Evolutionary conservation across 225 moss, liverwort and hornwort species (phyloP).

Genomic region (Takakia lepidozioides): DNA sequence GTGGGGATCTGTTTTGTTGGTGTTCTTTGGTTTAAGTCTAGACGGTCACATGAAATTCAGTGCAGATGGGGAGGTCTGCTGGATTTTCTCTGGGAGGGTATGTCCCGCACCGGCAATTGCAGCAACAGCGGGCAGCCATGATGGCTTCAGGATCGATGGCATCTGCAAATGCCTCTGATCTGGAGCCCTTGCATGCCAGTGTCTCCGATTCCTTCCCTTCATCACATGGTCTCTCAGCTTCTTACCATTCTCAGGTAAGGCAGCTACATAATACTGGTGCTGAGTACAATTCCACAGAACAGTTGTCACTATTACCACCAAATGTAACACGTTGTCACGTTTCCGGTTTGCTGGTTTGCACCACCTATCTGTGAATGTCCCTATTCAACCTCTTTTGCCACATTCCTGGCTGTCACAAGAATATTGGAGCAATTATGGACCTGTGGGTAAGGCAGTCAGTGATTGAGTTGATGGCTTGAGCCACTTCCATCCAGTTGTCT

Average conservation of each 20-base stretch:
- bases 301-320: no score
- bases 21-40: slow-evolving; percentile 10
- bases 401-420: no score
- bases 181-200: slow-evolving; percentile 53
- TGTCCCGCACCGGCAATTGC: slow-evolving; percentile 78
- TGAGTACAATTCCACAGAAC: no score
- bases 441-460: no score
- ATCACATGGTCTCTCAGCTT: slow-evolving; percentile 57
- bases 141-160: slow-evolving; percentile 19
- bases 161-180: slow-evolving; percentile 51
- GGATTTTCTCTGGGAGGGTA: slow-evolving; percentile 38
- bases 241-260: slow-evolving; percentile 78
- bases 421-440: no score
- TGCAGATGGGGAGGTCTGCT: slow-evolving; percentile 3
- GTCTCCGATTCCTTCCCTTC: slow-evolving; percentile 65
- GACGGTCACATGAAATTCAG: slow-evolving; percentile 12
- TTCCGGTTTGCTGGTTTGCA: no score
- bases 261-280: no score
- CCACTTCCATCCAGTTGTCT: no score
- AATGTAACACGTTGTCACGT: no score
- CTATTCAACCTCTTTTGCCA: no score
- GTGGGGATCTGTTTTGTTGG: neutral
- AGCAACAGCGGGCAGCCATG: slow-evolving; percentile 68
- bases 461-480: no score
- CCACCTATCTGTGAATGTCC: no score